Evolutionary conservation across 2,329 filamentous ascomycete genomes (phyloP).

Genomic region (Pseudocercospora eumusae): DNA sequence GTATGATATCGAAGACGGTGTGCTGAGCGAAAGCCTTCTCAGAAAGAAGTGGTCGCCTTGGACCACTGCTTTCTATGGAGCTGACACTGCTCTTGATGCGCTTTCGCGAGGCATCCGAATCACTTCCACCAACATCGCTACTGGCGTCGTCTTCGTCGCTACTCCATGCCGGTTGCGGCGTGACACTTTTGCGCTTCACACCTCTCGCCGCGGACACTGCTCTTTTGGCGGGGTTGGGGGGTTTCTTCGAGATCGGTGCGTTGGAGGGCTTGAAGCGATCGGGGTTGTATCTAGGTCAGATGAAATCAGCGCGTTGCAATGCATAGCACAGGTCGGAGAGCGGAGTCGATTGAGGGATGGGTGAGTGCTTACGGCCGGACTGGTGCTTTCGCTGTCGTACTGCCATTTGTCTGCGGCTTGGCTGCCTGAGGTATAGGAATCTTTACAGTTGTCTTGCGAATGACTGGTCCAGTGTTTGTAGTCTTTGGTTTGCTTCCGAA

Average conservation of each 20-base stretch:
- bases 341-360: no score
- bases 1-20: constrained; percentile 41
- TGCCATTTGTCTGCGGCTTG: no score
- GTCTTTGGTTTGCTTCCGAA: constrained; percentile 28
- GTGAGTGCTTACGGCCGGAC: constrained; percentile 13
- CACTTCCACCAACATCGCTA: constrained; percentile 36
- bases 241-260: constrained; percentile 23
- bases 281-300: no score
- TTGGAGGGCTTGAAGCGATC: constrained; percentile 34
- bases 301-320: no score
- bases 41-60: constrained; percentile 28
- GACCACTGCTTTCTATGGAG: constrained; percentile 36
- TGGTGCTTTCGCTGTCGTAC: no score
- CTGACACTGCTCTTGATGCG: constrained; percentile 41
- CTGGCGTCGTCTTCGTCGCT: constrained; percentile 38
- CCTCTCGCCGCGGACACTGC: constrained; percentile 31
- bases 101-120: constrained; percentile 41
- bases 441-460: constrained; percentile 33
- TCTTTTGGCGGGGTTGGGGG: constrained; percentile 26
- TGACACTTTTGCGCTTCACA: constrained; percentile 41
- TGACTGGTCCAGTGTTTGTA: constrained; percentile 27
- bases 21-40: constrained; percentile 29
- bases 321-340: no score
- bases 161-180: constrained; percentile 39
- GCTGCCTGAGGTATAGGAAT: constrained; percentile 28